These are phyloP conservation scores for Diplodia mutila DNA, from an alignment of 2,329 filamentous ascomycete species.

Conservation along the genomic window DNA sequence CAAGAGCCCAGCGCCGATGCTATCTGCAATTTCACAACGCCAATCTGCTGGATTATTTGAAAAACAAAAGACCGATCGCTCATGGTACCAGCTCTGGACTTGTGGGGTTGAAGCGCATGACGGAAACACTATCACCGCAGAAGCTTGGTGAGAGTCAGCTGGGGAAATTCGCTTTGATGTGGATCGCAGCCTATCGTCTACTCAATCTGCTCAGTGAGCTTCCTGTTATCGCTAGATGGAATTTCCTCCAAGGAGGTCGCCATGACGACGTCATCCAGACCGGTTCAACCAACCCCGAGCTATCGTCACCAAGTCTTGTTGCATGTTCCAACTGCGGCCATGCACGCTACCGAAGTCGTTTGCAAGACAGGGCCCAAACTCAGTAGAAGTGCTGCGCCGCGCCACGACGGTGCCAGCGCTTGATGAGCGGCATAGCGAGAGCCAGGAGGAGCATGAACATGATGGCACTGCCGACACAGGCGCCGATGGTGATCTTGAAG, in stretches of 20 bases:
- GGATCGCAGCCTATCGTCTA: neutral
- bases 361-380: neutral
- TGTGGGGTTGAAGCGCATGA: neutral
- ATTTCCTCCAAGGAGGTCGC: neutral
- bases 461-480: neutral
- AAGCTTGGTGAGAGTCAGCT: neutral
- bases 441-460: neutral
- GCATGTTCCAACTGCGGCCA: neutral
- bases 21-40: neutral
- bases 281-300: neutral
- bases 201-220: neutral
- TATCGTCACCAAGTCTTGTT: neutral
- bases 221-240: neutral
- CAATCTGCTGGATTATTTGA: neutral
- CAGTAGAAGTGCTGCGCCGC: neutral
- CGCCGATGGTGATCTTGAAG: neutral
- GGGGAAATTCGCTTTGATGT: neutral
- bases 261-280: neutral
- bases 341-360: neutral
- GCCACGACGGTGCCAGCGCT: neutral
- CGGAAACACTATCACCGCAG: neutral
- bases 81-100: neutral
- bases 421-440: neutral
- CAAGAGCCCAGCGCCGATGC: neutral
- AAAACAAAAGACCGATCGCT: neutral